Evolutionary conservation across 2,329 filamentous ascomycete species (phyloP).

Genomic region (Ophiostoma sp.): DNA sequence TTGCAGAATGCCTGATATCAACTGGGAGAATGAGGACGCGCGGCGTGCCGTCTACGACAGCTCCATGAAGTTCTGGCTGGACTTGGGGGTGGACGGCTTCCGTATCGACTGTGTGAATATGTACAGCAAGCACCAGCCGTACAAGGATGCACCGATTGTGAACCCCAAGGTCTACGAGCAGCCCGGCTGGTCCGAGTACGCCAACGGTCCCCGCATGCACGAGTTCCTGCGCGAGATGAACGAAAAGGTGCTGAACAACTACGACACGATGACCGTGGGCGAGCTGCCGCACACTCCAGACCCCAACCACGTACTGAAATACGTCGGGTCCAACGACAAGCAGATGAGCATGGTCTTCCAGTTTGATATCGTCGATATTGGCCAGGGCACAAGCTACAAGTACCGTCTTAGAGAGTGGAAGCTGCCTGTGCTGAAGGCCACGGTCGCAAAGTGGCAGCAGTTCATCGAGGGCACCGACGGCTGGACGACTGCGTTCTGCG

Average conservation of each 20-base stretch:
- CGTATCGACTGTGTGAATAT: constrained; percentile 71
- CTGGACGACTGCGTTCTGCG: constrained; percentile 56
- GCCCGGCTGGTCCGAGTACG: constrained; percentile 52
- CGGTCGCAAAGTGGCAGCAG: constrained; percentile 46
- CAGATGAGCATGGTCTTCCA: constrained; percentile 67
- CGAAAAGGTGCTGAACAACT: constrained; percentile 49
- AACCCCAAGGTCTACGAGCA: constrained; percentile 44
- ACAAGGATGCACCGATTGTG: constrained; percentile 47
- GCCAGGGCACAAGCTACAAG: constrained; percentile 43
- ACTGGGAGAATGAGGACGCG: constrained; percentile 69
- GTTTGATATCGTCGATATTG: constrained; percentile 59
- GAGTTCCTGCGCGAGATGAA: constrained; percentile 65
- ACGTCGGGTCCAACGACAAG: constrained; percentile 52
- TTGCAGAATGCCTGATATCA: constrained; percentile 68
- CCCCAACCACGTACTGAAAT: constrained; percentile 50
- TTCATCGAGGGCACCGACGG: constrained; percentile 49
- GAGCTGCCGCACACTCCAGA: constrained; percentile 61
- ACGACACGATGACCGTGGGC: constrained; percentile 65
- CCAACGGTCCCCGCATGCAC: constrained; percentile 63
- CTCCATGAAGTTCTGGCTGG: constrained; percentile 73
- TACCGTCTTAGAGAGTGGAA: constrained; percentile 49
- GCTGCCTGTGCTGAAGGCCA: constrained; percentile 40
- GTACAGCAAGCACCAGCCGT: constrained; percentile 57
- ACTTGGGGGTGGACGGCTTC: constrained; percentile 67
- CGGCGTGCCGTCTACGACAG: constrained; percentile 64